Conservation (phyloP, 176 grass and related monocot genomes). For the Tillandsia fasciculata region DNA sequence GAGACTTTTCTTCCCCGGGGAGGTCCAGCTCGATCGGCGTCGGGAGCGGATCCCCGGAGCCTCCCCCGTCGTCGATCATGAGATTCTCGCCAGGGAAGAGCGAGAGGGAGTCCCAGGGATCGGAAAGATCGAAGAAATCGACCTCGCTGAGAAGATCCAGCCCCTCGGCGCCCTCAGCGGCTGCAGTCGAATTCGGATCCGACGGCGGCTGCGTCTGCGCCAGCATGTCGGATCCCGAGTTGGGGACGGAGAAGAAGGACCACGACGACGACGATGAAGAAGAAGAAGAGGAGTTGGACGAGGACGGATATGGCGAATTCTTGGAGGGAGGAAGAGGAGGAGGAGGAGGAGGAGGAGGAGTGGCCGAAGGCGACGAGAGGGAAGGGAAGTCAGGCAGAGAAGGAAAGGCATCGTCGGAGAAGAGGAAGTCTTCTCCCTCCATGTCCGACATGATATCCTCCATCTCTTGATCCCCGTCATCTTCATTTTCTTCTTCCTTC, state of each 20-base stretch:
- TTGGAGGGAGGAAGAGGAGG: neutral
- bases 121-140: constrained; percentile 39
- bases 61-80: constrained; percentile 39
- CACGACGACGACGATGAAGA: constrained; percentile 56
- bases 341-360: constrained; percentile 3
- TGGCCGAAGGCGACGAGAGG: constrained; percentile 50
- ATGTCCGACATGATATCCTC: constrained; percentile 6
- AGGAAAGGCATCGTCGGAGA: constrained; percentile 63
- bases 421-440: constrained; percentile 51
- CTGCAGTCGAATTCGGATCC: constrained; percentile 10
- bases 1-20: neutral
- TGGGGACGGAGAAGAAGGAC: constrained; percentile 34
- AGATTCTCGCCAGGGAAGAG: constrained; percentile 39
- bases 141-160: constrained; percentile 31
- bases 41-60: neutral
- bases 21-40: constrained; percentile 7
- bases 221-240: neutral
- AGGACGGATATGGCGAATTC: neutral
- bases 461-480: neutral
- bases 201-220: neutral
- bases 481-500: constrained; percentile 12
- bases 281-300: constrained; percentile 12
- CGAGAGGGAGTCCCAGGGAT: constrained; percentile 63
- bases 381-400: constrained; percentile 60
- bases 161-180: constrained; percentile 14